These are phyloP conservation scores for Musa balbisiana DNA, from an alignment of 202 grass and related monocot genomes.

Conservation along the genomic window DNA sequence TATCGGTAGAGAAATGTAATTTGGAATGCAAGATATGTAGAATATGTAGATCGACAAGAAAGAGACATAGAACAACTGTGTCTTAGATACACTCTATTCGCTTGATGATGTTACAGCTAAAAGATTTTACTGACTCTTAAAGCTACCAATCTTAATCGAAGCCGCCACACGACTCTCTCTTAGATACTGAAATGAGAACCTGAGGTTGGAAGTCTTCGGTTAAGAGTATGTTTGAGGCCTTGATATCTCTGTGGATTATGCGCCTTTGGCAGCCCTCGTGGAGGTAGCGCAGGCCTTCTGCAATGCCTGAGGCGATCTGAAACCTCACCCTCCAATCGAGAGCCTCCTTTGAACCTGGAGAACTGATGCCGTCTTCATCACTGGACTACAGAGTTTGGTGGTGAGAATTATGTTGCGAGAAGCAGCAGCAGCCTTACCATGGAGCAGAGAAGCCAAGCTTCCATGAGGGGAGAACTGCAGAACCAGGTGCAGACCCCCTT, in stretches of 20 bases:
- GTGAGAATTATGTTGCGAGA: too few species aligned
- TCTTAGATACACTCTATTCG: too few species aligned
- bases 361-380: conserved; percentile 38
- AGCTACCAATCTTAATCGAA: too few species aligned
- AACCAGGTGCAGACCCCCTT: conserved; percentile 75
- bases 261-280: conserved; percentile 90
- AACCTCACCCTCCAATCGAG: conserved; percentile 83
- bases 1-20: neutral
- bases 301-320: conserved; percentile 66
- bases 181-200: conserved; percentile 23
- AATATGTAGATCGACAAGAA: too few species aligned
- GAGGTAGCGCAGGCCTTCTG: conserved; percentile 88
- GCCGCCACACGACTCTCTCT: too few species aligned
- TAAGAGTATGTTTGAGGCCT: conserved; percentile 96
- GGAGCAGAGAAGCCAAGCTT: conserved; percentile 87
- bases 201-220: conserved; percentile 90
- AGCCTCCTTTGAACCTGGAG: conserved; percentile 70
- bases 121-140: too few species aligned
- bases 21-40: too few species aligned
- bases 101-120: too few species aligned
- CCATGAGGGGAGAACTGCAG: conserved; percentile 89
- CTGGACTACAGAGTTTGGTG: conserved; percentile 12
- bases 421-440: conserved; percentile 45
- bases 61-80: too few species aligned
- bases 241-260: conserved; percentile 99